phyloP scores from a whole-genome alignment of 768 basidiomycete genomes.

The Lactarius tabidus region DNA sequence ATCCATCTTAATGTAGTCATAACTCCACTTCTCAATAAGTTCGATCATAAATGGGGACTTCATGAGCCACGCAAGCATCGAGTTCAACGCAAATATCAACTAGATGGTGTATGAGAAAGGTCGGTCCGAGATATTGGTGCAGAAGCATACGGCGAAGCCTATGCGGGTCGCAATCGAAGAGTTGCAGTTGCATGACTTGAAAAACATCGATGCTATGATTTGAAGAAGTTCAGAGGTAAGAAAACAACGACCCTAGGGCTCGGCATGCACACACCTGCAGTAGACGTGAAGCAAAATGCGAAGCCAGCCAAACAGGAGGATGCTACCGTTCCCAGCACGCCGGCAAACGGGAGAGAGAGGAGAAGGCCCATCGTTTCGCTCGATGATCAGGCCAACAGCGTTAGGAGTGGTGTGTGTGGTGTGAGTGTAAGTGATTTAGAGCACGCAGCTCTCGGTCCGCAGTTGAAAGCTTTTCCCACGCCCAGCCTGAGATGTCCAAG shows the following conservation, averaged over 20 bases:
- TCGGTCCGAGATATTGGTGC: background rate
- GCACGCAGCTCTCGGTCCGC: background rate
- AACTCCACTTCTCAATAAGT: slow-evolving; percentile 87
- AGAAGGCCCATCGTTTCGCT: slow-evolving; percentile 61
- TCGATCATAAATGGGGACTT: slow-evolving; percentile 84
- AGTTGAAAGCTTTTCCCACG: slow-evolving; percentile 3
- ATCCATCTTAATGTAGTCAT: slow-evolving; percentile 98
- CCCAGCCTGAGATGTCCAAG: slow-evolving; percentile 8
- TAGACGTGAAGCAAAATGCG: slow-evolving; percentile 84
- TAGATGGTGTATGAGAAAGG: slow-evolving; percentile 31
- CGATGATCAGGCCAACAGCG: background rate
- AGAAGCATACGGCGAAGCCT: slow-evolving; percentile 75
- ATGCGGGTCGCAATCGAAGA: slow-evolving; percentile 96
- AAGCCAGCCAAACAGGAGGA: slow-evolving; percentile 80
- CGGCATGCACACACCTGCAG: slow-evolving; percentile 53
- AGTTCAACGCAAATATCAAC: slow-evolving; percentile 95
- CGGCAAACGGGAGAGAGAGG: slow-evolving; percentile 67
- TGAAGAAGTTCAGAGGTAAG: background rate
- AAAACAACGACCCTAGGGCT: slow-evolving; percentile 16
- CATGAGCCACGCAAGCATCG: slow-evolving; percentile 96
- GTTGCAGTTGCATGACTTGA: slow-evolving; percentile 98
- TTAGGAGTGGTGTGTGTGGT: background rate
- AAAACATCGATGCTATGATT: slow-evolving; percentile 85
- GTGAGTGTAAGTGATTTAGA: background rate
- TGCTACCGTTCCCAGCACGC: slow-evolving; percentile 64